Evolutionary conservation across 768 basidiomycete genomes (phyloP), one percentile per base, ranked within the genome.

Genomic region (Lactarius vividus): DNA sequence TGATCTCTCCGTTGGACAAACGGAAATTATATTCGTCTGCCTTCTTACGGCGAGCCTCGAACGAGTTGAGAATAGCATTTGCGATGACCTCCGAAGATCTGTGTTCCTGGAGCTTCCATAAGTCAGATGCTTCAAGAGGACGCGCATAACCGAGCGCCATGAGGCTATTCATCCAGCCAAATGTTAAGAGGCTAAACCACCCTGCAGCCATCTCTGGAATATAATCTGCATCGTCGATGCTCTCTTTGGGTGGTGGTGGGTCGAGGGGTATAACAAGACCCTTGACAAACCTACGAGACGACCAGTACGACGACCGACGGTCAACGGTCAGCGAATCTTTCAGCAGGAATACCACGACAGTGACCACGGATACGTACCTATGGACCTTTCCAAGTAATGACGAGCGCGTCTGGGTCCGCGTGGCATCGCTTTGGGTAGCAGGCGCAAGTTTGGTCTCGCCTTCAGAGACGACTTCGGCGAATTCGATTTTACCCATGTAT

Each of bases 111-210:
- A 95, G 84, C 74, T 85, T 89, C 81, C 88, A 95, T 4, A 96
- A 79, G 75, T 96, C 94, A 0, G 88, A 77, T 0, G 87, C 86
- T 71, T 94, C 89, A 3, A 96, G 81, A 1, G 94, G 91, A 9
- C 94, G 84, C 8, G 85, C 82, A 72, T 93, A 94, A 10, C 94
- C 94, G 15, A 94, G 78, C 11, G 79, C 74, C 68, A 96, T 81
- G 28, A 95, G 75, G 3, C 85, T 83, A 3, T 85, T 86, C 23
- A 95, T 81, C 93, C 94, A 95, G 53, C 76, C 75, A 69, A 94
- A 96, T 37, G 85, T 87, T 4, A 93, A 67, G 7, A 83, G 72
- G 69, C 79, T 82, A 67, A 85, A 81, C 74, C 84, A 82, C 42
- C 81, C 79, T 0, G 92, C 91, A 2, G 80, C 81, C 3, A 78